These are phyloP conservation scores for Phytophthora cactorum DNA, from an alignment of 352 stramenopile genomes.

Conservation along the genomic window DNA sequence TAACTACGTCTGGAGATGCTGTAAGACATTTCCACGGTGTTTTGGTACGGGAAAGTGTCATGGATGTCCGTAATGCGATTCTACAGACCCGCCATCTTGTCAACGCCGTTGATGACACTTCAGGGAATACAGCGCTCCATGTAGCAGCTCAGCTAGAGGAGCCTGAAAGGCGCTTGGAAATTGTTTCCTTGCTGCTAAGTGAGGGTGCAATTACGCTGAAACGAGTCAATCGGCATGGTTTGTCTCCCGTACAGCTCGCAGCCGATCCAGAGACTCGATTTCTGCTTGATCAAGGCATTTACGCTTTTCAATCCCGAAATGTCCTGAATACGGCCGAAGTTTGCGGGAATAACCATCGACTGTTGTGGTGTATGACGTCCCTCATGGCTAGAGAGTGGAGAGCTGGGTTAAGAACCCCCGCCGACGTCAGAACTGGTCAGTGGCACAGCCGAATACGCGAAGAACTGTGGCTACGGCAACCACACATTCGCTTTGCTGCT, in stretches of 20 bases:
- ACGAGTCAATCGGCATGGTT: constrained; percentile 56
- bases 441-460: constrained; percentile 67
- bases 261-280: constrained; percentile 27
- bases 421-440: constrained; percentile 45
- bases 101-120: constrained; percentile 54
- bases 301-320: constrained; percentile 46
- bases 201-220: constrained; percentile 58
- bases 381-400: constrained; percentile 64
- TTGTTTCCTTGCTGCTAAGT: constrained; percentile 56
- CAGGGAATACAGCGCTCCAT: constrained; percentile 68
- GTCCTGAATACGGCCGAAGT: constrained; percentile 1
- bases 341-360: constrained; percentile 20
- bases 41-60: constrained; percentile 52
- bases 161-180: constrained; percentile 46
- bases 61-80: constrained; percentile 62
- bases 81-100: constrained; percentile 56
- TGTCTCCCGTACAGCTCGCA: constrained; percentile 57
- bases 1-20: constrained; percentile 24
- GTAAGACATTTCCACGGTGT: constrained; percentile 55
- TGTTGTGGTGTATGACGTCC: constrained; percentile 64
- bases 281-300: constrained; percentile 58
- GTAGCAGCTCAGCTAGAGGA: constrained; percentile 63
- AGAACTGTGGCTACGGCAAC: constrained; percentile 68
- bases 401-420: constrained; percentile 33
- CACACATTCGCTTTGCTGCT: constrained; percentile 53